Base-by-base conservation (phyloP, 805 yeast species). In the Jamesozyma spencerorum region DNA sequence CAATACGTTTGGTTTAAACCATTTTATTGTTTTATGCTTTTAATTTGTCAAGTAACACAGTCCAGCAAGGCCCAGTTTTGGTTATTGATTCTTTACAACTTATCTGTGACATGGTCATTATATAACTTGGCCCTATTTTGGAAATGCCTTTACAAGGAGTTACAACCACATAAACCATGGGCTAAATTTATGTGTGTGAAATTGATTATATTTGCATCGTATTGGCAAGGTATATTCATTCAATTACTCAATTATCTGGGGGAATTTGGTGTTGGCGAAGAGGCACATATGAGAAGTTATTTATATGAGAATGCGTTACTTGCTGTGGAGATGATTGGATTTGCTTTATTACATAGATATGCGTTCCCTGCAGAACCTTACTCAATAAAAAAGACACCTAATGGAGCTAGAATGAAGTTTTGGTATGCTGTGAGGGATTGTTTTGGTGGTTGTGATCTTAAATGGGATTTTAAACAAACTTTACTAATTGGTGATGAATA, bases 1-100 rank as follows among this genome's bases (percentile, higher is more conserved):
- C 99, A 92, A 60, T 92, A 90, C 55, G 95, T 90, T 6, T 92
- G 96, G 96, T 60, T 88, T 44, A 88, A 94, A 53, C 97, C 97
- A 0, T 45, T 85, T 12, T 68, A 88, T n/a, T 81, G 87, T 44
- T 44, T 79, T 11, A 63, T n/a, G 67, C 72, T 19, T 57, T 74
- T 18, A 39, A 72, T 31, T 3, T 61, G 75, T 24, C 74, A 77
- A 44, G 44, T 71, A 0, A 42, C 68, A 13, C 75, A 78, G 0
- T 51, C 68, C 38, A 72, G 72, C 18, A 71, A 73, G 39, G 66
- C 72, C 41, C 61, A 77, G 48, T 75, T 77, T 50, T 38, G 46
- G 43, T 58, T 85, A 36, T 73, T 92, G 78, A 60, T 80, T 30
- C 47, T 80, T 2, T 92, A 92, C 63, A 92, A 92, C 54, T 42